Evolutionary conservation across 257 asterid species (phyloP), one percentile per base, ranked within the genome.

Genomic region (Catharanthus roseus): DNA sequence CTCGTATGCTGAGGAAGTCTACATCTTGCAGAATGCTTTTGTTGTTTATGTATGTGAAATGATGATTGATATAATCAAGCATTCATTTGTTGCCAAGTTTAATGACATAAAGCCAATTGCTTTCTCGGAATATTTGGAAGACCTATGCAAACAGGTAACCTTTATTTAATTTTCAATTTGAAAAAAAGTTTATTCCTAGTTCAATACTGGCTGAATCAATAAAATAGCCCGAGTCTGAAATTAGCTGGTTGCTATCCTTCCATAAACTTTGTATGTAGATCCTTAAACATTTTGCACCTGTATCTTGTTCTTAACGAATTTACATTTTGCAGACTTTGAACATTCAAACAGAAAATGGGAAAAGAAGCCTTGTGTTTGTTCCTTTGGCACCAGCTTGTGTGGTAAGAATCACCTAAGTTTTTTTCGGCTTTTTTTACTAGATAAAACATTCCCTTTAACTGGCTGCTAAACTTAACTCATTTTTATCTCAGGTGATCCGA

Each of bases 331-430:
- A 93, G 97, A 92, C 87, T 2, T 77, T 91, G 76, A 87, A 88
- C 74, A 79, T 85, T 78, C 87, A 86, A 77, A 74, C 89, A 28
- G 99, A 91, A 51, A 80, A 77, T 70, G 88, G 77, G 70, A 84
- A 86, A 82, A 85, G 81, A 69, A 84, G 73, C 80, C 97, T 95
- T 65, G 82, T 85, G 15, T 95, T 95, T 65, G 92, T 95, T 75
- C 99, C 97, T 51, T 68, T 95, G 75, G 96, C 97, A 39, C 97
- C 99, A 44, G 97, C 99, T 69, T 95, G 99, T 77, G 90, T 91
- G 90, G 99, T 93, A 80, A 82, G 92, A 70, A 69, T 57, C 51
- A 33, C 19, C 67, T 18, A 3, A 18, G 1, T n/a, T n/a, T n/a
- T n/a, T 69, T 29, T 29, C 13, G 41, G 11, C 28, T 70, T 33